Evolutionary conservation across 495 filamentous ascomycete species (phyloP), one percentile per base, ranked within the genome.

Genomic region (Daldinia concentrica): DNA sequence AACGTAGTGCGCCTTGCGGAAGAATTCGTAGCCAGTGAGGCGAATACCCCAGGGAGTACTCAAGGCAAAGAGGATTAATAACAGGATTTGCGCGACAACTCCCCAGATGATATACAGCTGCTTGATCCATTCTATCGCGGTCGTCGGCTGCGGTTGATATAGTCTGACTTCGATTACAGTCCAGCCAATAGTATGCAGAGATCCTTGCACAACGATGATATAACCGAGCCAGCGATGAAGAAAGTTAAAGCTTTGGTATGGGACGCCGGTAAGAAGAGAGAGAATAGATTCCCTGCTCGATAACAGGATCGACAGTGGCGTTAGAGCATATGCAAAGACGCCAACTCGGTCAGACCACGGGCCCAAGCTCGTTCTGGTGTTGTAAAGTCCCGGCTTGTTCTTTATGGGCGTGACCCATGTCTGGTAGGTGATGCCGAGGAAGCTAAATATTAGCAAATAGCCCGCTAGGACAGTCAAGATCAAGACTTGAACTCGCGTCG

Each of bases 221-320:
- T 87, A 86, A 0, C 90, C 89, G 2, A 85, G 76, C 88, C 88
- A 90, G 27, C 88, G 85, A 72, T 91, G 89, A 26, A 92, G 79
- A 76, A 91, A 91, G 79, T 90, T 87, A 80, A 91, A 91, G 58
- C 83, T 84, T 63, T 90, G 87, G 69, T 91, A 91, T 0, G 90
- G 88, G 4, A 91, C 77, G 6, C 90, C 89, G 0, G 88, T 91
- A 50, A 90, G 63, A 29, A 90, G 64, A 1, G 84, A 87, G 4
- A 92, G 84, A 2, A 91, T 78, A 0, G 85, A 88, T 59, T 91
- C 89, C 5, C 88, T 82, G 55, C 79, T 87, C 34, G 83, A 84
- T 14, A 91, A 80, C 9, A 89, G 76, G 36, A 91, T 76, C 1
- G 87, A 86, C 0, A 91, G 81, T 1, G 89, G 89, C 1, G 88